These are phyloP conservation scores for Davidsoniella virescens DNA, from an alignment of 2,329 filamentous ascomycete species.

Conservation along the genomic window DNA sequence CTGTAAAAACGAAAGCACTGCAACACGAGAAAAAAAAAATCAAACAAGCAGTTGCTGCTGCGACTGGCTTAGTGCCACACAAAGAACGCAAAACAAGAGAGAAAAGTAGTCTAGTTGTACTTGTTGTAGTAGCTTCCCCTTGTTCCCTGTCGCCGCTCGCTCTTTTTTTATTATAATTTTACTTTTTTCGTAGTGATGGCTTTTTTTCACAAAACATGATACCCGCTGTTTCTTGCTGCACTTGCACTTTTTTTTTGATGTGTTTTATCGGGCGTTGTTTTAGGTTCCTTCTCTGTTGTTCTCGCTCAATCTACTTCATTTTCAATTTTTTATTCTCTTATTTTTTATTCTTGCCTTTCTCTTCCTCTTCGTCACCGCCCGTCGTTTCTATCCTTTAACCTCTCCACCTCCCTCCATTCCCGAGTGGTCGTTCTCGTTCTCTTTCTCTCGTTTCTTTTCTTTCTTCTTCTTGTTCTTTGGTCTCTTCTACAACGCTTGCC, in stretches of 20 bases:
- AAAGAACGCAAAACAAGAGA: too few species aligned
- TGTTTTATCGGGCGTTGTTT: constrained; percentile 18
- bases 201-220: not conserved
- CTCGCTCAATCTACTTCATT: constrained; percentile 18
- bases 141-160: not conserved
- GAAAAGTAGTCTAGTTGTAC: not conserved
- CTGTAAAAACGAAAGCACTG: too few species aligned
- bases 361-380: constrained; percentile 15
- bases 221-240: constrained; percentile 28
- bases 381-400: not conserved
- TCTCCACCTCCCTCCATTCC: constrained; percentile 1
- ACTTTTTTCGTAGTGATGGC: not conserved
- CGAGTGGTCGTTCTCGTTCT: not conserved
- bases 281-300: constrained; percentile 14
- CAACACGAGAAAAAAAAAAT: too few species aligned
- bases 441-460: constrained; percentile 2
- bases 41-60: too few species aligned
- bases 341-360: constrained; percentile 33
- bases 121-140: not conserved
- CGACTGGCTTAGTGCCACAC: too few species aligned
- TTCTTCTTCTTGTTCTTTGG: constrained; percentile 1
- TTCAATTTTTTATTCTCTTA: constrained; percentile 30
- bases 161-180: not conserved
- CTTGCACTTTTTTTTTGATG: constrained; percentile 26
- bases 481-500: not conserved